These are phyloP conservation scores for Aspergillus bridgeri DNA, from an alignment of 495 filamentous ascomycete species.

Conservation along the genomic window DNA sequence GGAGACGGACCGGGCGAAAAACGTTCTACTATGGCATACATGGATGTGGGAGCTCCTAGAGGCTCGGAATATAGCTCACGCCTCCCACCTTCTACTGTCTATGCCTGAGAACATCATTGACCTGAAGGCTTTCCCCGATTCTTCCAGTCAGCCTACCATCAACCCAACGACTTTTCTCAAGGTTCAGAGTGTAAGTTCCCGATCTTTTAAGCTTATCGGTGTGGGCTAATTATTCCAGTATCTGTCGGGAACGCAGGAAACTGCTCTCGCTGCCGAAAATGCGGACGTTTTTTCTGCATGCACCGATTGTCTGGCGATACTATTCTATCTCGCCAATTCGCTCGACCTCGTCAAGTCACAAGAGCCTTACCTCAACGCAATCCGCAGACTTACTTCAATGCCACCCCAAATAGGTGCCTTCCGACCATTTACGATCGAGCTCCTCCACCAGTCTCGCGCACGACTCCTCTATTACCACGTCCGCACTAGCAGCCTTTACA, in stretches of 20 bases:
- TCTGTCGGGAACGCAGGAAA: slow-evolving; percentile 54
- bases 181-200: slow-evolving; percentile 41
- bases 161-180: slow-evolving; percentile 50
- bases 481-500: slow-evolving; percentile 53
- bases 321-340: slow-evolving; percentile 56
- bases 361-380: slow-evolving; percentile 49
- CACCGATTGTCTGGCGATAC: slow-evolving; percentile 58
- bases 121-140: slow-evolving; percentile 18
- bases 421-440: slow-evolving; percentile 43
- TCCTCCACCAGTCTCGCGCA: slow-evolving; percentile 62
- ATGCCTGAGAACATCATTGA: slow-evolving; percentile 34
- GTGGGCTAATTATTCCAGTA: slow-evolving; percentile 36
- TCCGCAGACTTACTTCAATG: slow-evolving; percentile 36
- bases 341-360: slow-evolving; percentile 34
- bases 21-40: slow-evolving; percentile 60
- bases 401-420: slow-evolving; percentile 27
- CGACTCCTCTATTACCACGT: slow-evolving; percentile 68
- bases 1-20: slow-evolving; percentile 34
- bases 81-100: slow-evolving; percentile 45
- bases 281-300: slow-evolving; percentile 46
- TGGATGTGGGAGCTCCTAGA: slow-evolving; percentile 71
- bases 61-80: slow-evolving; percentile 38
- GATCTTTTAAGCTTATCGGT: background rate
- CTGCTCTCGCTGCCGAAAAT: slow-evolving; percentile 48
- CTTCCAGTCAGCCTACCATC: slow-evolving; percentile 17